phyloP scores from a whole-genome alignment of 208 protist species.

The Crithidia thermophila region DNA sequence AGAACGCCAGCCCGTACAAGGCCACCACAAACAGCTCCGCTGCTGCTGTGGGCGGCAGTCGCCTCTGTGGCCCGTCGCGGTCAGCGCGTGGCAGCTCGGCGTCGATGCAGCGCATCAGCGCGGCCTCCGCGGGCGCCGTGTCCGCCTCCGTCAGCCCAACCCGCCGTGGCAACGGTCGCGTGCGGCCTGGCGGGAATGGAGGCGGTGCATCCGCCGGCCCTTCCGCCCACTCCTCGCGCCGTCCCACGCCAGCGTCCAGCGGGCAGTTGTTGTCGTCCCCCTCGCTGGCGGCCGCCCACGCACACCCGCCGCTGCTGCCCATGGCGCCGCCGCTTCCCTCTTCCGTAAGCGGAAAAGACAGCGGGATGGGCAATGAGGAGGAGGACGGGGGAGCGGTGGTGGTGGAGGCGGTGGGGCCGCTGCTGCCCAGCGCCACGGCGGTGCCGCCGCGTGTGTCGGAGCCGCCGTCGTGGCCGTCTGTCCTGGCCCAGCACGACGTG shows the following conservation, averaged over 20 bases:
- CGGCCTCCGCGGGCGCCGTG: not conserved
- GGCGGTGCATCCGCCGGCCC: not conserved
- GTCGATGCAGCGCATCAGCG: constrained; percentile 27
- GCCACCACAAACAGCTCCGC: not conserved
- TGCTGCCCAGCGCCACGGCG: not conserved
- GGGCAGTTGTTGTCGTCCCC: constrained; percentile 16
- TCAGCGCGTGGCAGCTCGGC: constrained; percentile 29
- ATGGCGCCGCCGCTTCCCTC: not conserved
- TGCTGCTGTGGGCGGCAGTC: not conserved
- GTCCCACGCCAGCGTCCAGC: not conserved
- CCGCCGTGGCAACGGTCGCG: constrained; percentile 8
- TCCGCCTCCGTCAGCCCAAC: constrained; percentile 25
- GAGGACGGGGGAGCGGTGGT: not conserved
- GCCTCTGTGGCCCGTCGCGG: not conserved
- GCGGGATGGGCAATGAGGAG: not conserved
- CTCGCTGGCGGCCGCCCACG: constrained; percentile 1
- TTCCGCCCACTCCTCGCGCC: constrained; percentile 1
- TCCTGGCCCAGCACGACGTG: constrained; percentile 34
- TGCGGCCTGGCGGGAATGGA: not conserved
- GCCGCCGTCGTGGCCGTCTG: constrained; percentile 10
- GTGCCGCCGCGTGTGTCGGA: not conserved
- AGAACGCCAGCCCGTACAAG: not conserved
- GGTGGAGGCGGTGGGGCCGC: not conserved
- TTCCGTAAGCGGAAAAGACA: not conserved
- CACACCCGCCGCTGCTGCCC: constrained; percentile 4